phyloP scores from a whole-genome alignment of 1,284 basidiomycete genomes.

The Trichosporon inkin region DNA sequence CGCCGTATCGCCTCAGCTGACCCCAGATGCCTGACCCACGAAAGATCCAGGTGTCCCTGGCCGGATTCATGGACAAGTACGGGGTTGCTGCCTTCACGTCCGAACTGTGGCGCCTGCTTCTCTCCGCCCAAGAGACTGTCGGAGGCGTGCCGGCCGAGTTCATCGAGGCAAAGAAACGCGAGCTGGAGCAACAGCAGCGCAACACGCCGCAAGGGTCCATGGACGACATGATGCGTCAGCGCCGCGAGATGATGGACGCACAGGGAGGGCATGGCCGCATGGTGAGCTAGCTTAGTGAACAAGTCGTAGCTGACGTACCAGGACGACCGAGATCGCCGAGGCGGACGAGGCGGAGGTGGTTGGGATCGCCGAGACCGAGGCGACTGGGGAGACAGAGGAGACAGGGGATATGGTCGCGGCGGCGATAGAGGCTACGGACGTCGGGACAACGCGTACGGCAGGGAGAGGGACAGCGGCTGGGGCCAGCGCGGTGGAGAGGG shows the following conservation, averaged over 20 bases:
- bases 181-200: slow-evolving; percentile 69
- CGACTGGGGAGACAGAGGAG: slow-evolving; percentile 1
- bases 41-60: slow-evolving; percentile 91
- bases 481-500: slow-evolving; percentile 7
- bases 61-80: slow-evolving; percentile 71
- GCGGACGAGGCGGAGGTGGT: slow-evolving; percentile 7
- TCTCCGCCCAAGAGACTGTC: slow-evolving; percentile 83
- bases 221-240: slow-evolving; percentile 21
- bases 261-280: slow-evolving; percentile 6
- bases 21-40: slow-evolving; percentile 78
- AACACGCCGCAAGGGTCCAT: slow-evolving; percentile 50
- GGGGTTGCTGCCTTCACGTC: slow-evolving; percentile 78
- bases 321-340: slow-evolving; percentile 14
- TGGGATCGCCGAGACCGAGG: slow-evolving; percentile 13
- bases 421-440: slow-evolving; percentile 11
- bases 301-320: not conserved
- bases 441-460: not conserved
- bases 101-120: slow-evolving; percentile 79
- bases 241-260: slow-evolving; percentile 14
- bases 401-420: slow-evolving; percentile 3
- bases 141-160: slow-evolving; percentile 88
- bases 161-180: slow-evolving; percentile 92
- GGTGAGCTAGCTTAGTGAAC: not conserved
- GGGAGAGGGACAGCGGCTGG: slow-evolving; percentile 7
- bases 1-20: not conserved